Conservation (phyloP, 108 stramenopile genomes). For the Nannochloropsis salina region DNA sequence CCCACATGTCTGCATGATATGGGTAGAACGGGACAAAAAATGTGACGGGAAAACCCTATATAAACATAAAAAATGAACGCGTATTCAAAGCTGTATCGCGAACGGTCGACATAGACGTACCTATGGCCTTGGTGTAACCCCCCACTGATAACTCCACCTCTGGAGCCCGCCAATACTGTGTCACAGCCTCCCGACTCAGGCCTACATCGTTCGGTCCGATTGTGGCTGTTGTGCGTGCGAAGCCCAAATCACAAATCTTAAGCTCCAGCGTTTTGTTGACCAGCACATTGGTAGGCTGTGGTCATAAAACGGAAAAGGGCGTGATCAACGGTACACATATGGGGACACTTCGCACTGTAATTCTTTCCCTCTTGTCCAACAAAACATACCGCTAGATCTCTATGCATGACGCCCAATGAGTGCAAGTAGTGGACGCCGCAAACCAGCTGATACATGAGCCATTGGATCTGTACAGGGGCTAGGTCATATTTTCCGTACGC, state of each 20-base stretch:
- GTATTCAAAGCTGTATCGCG: too few relatives aligned
- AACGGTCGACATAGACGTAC: background rate
- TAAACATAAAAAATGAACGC: too few relatives aligned
- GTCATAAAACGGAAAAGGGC: background rate
- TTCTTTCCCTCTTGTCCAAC: too few relatives aligned
- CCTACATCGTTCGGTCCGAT: constrained; percentile 1
- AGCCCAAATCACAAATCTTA: constrained; percentile 6
- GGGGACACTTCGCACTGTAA: too few relatives aligned
- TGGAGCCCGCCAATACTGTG: background rate
- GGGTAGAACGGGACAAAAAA: too few relatives aligned
- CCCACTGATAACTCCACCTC: constrained; percentile 14
- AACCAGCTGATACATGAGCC: constrained; percentile 4
- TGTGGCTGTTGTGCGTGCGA: background rate
- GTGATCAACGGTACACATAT: too few relatives aligned
- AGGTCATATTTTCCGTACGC: background rate
- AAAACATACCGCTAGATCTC: background rate
- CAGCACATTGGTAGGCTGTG: background rate
- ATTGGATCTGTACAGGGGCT: constrained; percentile 16
- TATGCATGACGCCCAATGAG: background rate
- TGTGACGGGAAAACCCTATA: too few relatives aligned
- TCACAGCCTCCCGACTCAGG: background rate
- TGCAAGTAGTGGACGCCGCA: constrained; percentile 15
- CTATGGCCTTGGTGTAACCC: background rate
- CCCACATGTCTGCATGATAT: background rate
- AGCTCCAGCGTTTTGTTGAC: constrained; percentile 3